These are phyloP conservation scores for Colletotrichum nymphaeae DNA, from an alignment of 2,329 filamentous ascomycete genomes.

Conservation along the genomic window DNA sequence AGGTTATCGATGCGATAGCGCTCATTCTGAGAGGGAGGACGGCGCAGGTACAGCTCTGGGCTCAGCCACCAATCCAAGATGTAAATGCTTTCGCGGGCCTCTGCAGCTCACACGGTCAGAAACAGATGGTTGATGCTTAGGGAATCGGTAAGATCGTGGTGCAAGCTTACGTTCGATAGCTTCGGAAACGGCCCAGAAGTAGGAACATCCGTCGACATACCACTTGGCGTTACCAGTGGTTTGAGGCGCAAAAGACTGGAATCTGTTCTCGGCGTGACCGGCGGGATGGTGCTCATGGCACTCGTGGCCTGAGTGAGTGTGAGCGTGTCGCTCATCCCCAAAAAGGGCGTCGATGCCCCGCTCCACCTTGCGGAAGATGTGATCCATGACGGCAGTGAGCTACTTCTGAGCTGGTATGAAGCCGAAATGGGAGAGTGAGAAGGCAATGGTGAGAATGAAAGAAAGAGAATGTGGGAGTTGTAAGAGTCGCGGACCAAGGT, in stretches of 20 bases:
- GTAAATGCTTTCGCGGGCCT: constrained; percentile 81
- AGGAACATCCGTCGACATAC: constrained; percentile 86
- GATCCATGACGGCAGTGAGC: constrained; percentile 46
- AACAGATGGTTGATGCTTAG: neutral
- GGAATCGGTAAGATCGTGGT: no score
- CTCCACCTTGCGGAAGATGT: constrained; percentile 58
- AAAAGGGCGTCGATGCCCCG: constrained; percentile 53
- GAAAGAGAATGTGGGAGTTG: neutral
- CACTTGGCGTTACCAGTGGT: constrained; percentile 83
- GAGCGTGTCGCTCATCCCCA: constrained; percentile 56
- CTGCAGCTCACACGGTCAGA: constrained; percentile 47
- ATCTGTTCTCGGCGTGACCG: constrained; percentile 62
- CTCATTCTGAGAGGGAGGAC: constrained; percentile 84
- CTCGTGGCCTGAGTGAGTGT: constrained; percentile 53
- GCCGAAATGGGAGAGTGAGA: neutral
- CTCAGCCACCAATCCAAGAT: constrained; percentile 94
- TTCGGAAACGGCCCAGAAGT: constrained; percentile 86
- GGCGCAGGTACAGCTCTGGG: constrained; percentile 87
- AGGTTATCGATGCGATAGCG: constrained; percentile 86
- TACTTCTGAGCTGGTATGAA: neutral
- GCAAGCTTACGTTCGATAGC: constrained; percentile 72
- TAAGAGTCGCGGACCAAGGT: neutral
- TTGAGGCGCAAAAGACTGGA: constrained; percentile 78
- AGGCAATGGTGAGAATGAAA: neutral
- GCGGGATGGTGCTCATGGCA: constrained; percentile 55